A percentile compares a stretch with the other conserved stretches of the same genome.
Conservation (phyloP, 352 stramenopile species). For the Globisporangium takayamanum region DNA sequence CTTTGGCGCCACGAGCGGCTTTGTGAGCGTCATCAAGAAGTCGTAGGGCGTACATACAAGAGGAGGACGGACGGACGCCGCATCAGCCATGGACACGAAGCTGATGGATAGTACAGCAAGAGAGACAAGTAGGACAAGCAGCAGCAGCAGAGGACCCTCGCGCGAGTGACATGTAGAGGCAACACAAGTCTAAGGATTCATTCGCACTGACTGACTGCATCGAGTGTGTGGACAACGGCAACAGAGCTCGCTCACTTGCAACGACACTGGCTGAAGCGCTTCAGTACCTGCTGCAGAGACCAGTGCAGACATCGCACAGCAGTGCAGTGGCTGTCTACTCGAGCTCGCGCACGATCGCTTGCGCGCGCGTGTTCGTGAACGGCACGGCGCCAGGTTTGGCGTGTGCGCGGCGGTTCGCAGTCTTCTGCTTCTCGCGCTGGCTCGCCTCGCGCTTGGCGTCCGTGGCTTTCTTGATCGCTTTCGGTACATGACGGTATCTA, state of each 20-base stretch:
- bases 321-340: slow-evolving; percentile 37
- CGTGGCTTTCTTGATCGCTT: slow-evolving; percentile 97
- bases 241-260: too few species aligned
- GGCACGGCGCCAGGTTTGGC: slow-evolving; percentile 68
- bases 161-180: too few species aligned
- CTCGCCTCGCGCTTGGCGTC: slow-evolving; percentile 79
- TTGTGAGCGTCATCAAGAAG: slow-evolving; percentile 92
- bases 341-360: slow-evolving; percentile 72
- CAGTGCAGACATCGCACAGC: too few species aligned
- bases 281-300: background rate
- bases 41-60: slow-evolving; percentile 8
- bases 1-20: slow-evolving; percentile 93
- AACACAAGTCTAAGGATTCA: too few species aligned
- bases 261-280: too few species aligned
- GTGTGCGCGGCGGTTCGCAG: slow-evolving; percentile 76
- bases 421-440: slow-evolving; percentile 83
- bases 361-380: slow-evolving; percentile 64
- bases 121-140: too few species aligned
- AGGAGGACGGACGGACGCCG: background rate
- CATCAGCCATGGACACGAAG: background rate
- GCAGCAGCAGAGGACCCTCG: too few species aligned
- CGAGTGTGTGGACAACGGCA: too few species aligned
- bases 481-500: slow-evolving; percentile 94
- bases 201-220: too few species aligned
- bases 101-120: background rate